Conservation (phyloP, 305 asterid species). For the Fraxinus sp. region DNA sequence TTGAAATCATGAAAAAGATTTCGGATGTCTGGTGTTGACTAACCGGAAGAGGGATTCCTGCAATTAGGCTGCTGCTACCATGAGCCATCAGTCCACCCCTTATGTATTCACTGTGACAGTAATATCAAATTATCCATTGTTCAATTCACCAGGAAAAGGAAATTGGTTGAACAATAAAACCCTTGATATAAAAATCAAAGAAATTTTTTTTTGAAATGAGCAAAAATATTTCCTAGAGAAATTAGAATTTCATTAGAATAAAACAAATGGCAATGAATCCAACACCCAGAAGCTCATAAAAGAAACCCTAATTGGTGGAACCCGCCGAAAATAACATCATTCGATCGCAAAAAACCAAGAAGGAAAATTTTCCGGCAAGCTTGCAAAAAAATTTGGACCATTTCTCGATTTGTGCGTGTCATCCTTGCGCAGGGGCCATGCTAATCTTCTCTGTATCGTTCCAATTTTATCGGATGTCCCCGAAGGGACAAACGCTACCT, state of each 20-base stretch:
- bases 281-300: neutral
- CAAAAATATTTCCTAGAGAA: neutral
- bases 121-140: neutral
- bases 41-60: neutral
- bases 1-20: neutral
- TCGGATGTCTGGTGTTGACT: neutral
- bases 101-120: neutral
- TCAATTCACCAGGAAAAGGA: neutral
- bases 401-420: conserved; percentile 10
- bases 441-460: conserved; percentile 52
- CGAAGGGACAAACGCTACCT: neutral
- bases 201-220: neutral
- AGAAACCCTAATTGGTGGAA: neutral
- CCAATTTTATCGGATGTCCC: conserved; percentile 49
- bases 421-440: conserved; percentile 42
- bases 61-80: neutral
- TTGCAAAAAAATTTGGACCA: neutral
- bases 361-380: neutral
- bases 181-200: neutral
- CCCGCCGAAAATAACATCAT: neutral
- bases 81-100: neutral
- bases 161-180: neutral
- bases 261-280: neutral
- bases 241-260: neutral
- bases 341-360: neutral